Evolutionary conservation across 805 yeast species (phyloP), one percentile per base, ranked within the genome.

Genomic region (Lachancea nothofagi): DNA sequence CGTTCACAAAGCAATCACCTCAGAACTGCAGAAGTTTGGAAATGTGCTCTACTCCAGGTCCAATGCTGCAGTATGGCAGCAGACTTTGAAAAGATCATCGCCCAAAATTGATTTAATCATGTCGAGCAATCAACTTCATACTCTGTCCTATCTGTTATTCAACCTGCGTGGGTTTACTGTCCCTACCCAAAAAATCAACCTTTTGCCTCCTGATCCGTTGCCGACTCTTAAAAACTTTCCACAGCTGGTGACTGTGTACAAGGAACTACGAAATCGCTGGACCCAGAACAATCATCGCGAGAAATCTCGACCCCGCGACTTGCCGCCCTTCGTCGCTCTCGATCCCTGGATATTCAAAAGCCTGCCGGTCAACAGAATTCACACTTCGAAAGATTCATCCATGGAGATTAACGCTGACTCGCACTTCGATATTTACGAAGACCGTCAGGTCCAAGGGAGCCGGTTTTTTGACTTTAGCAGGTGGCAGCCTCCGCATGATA

Each of bases 11-110:
- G 21, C 29, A 12, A 34, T 47, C 14, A 33, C 41, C 14, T 19
- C 30, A 17, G 45, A 45, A 32, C 33, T 53, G 12, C 40, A 40
- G 23, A 44, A 30, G 26, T 36, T 53, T 18, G 43, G 49, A 20
- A 46, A 43, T n/a, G 43, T 53, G 4, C 29, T 49, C 7, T 53
- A 53, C 20, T 46, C 49, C 10, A 44, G 38, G 23, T 48, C 53
- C 5, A 46, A 46, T 21, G 43, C 45, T 12, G 34, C 44, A 7
- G 23, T 40, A 8, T 20, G 37, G 13, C 36, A 28, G 9, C 42
- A 38, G 13, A 36, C 48, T 2, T 30, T 44, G 10, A 29, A 36
- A 6, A 46, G 40, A 12, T 38, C 32, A n/a, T 36, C 32, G 14
- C 42, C 50, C 8, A 44, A 35, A 21, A 24, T 51, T 4, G 55